Percentiles rank a stretch among this genome's conserved stretches.
Evolutionary conservation across 1,139 yeast genomes (phyloP).

Genomic region (Scheffersomyces stambukii): DNA sequence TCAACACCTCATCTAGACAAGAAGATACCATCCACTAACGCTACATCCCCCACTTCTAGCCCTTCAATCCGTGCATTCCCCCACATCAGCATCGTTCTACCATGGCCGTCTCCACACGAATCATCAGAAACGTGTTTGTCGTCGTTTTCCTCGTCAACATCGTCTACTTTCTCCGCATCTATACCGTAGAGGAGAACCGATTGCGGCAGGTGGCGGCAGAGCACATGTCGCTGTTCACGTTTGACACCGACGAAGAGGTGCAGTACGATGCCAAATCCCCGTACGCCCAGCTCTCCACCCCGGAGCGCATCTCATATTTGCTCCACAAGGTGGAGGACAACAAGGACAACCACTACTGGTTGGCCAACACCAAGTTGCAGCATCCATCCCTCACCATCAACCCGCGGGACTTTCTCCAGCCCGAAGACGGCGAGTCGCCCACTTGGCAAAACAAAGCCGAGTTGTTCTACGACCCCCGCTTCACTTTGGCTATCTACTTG

Average conservation of each 20-base stretch:
- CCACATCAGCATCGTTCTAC: neutral
- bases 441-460: slow-evolving; percentile 14
- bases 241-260: slow-evolving; percentile 21
- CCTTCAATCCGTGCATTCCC: neutral
- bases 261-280: slow-evolving; percentile 12
- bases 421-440: slow-evolving; percentile 11
- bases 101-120: slow-evolving; percentile 16
- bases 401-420: slow-evolving; percentile 18
- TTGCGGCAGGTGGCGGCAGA: slow-evolving; percentile 17
- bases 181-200: slow-evolving; percentile 16
- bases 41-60: neutral
- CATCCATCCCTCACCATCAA: slow-evolving; percentile 18
- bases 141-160: slow-evolving; percentile 20
- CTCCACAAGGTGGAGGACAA: slow-evolving; percentile 18
- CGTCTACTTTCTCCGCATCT: slow-evolving; percentile 19
- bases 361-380: slow-evolving; percentile 22
- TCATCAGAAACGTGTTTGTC: slow-evolving; percentile 18
- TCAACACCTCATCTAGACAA: no score
- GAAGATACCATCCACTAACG: no score
- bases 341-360: slow-evolving; percentile 24
- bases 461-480: slow-evolving; percentile 23
- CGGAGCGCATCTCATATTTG: slow-evolving; percentile 22
- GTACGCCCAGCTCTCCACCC: slow-evolving; percentile 16
- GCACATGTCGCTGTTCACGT: slow-evolving; percentile 16
- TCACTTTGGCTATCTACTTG: slow-evolving; percentile 21